Conservation (phyloP, 2,329 filamentous ascomycete genomes). For the Grosmannia clavigera region DNA sequence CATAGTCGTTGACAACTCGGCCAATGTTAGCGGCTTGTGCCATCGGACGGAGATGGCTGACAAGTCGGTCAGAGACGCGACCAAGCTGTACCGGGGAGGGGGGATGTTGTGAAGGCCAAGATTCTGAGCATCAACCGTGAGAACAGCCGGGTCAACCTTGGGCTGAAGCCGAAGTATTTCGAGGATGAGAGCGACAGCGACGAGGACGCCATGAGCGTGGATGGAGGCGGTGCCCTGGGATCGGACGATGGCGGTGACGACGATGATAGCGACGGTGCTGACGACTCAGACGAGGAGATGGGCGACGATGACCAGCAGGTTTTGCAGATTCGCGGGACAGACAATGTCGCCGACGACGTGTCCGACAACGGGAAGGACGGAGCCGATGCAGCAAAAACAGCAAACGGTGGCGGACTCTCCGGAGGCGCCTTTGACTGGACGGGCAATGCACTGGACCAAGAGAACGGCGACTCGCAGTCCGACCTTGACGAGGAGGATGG, state of each 20-base stretch:
- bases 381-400: slow-evolving; percentile 24
- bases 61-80: slow-evolving; percentile 67
- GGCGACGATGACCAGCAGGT: slow-evolving; percentile 30
- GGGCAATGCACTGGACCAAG: slow-evolving; percentile 50
- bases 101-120: slow-evolving; percentile 86
- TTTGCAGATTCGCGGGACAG: slow-evolving; percentile 32
- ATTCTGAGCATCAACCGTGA: slow-evolving; percentile 65
- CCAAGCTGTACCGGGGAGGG: slow-evolving; percentile 79
- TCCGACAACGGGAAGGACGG: slow-evolving; percentile 4
- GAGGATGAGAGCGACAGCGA: slow-evolving; percentile 31
- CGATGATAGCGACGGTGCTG: slow-evolving; percentile 30
- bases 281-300: slow-evolving; percentile 37
- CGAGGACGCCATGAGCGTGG: slow-evolving; percentile 24
- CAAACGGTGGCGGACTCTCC: slow-evolving; percentile 39
- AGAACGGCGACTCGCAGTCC: slow-evolving; percentile 37
- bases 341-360: slow-evolving; percentile 18
- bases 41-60: slow-evolving; percentile 90
- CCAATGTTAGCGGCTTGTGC: slow-evolving; percentile 84
- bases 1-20: slow-evolving; percentile 75
- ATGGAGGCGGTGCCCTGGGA: slow-evolving; percentile 34
- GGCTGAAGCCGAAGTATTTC: slow-evolving; percentile 88
- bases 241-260: slow-evolving; percentile 28
- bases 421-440: slow-evolving; percentile 82
- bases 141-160: slow-evolving; percentile 74
- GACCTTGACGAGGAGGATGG: slow-evolving; percentile 22